Evolutionary conservation across 306 rosid genomes (phyloP).

Genomic region (Trichosanthes cucumerina): DNA sequence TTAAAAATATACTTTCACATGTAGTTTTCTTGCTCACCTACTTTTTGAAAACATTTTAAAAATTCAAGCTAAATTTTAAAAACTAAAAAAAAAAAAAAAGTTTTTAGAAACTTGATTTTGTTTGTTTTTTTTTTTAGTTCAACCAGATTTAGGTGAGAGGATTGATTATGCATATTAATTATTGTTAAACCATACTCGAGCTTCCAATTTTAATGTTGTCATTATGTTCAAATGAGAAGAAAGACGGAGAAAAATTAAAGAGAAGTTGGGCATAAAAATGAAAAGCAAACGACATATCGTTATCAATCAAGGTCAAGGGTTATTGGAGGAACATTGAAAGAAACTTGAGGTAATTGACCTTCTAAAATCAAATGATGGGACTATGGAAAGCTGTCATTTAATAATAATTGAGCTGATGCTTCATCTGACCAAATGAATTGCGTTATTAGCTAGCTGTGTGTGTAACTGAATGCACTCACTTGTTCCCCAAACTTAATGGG

Average conservation of each 20-base stretch:
- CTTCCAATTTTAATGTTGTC: too few relatives aligned
- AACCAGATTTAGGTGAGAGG: too few relatives aligned
- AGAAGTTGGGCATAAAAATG: background rate
- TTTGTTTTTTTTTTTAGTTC: too few relatives aligned
- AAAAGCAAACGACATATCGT: background rate
- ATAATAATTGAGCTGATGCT: conserved; percentile 8
- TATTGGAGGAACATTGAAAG: background rate
- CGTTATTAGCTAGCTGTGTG: conserved; percentile 1
- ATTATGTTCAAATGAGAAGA: background rate
- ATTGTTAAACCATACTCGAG: too few relatives aligned
- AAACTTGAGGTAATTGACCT: background rate
- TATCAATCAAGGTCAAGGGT: background rate
- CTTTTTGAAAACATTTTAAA: too few relatives aligned
- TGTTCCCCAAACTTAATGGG: background rate
- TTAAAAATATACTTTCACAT: too few relatives aligned
- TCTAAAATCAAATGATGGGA: background rate
- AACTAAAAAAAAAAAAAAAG: too few relatives aligned
- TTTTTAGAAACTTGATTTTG: too few relatives aligned
- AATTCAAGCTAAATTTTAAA: too few relatives aligned
- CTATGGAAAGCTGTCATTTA: background rate
- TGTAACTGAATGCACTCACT: background rate
- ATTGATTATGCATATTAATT: too few relatives aligned
- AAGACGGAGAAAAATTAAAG: background rate
- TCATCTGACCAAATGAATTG: conserved; percentile 8
- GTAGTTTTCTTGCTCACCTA: too few relatives aligned